Conservation (phyloP, 2,329 filamentous ascomycete genomes). For the Pseudocercospora ulei region DNA sequence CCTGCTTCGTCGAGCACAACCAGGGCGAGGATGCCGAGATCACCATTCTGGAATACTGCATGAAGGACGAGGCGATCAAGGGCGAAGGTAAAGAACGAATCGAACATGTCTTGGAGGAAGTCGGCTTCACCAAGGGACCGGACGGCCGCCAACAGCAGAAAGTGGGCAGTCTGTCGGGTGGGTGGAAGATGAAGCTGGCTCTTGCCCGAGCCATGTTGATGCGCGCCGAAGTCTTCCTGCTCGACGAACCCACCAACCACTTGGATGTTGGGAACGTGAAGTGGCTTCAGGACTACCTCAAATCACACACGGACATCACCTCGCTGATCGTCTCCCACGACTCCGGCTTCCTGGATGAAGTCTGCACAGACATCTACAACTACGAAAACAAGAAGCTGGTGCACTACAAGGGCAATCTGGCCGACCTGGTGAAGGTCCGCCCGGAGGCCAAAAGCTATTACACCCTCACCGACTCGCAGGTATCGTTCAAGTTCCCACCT, state of each 20-base stretch:
- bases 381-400: constrained; percentile 96
- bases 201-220: constrained; percentile 93
- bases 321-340: constrained; percentile 98
- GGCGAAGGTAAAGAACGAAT: constrained; percentile 72
- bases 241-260: constrained; percentile 99
- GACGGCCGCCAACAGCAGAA: constrained; percentile 80
- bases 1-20: constrained; percentile 98
- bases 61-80: constrained; percentile 77
- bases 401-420: constrained; percentile 72
- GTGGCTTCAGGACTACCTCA: constrained; percentile 92
- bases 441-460: constrained; percentile 98
- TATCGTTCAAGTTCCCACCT: constrained; percentile 96
- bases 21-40: constrained; percentile 96
- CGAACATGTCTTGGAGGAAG: constrained; percentile 71
- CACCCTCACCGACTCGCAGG: constrained; percentile 75
- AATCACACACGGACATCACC: constrained; percentile 90
- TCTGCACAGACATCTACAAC: constrained; percentile 98
- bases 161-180: constrained; percentile 89
- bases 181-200: constrained; percentile 99
- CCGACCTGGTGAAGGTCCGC: constrained; percentile 73
- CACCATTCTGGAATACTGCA: constrained; percentile 85
- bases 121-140: constrained; percentile 84
- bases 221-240: constrained; percentile 86
- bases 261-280: constrained; percentile 92
- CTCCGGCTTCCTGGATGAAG: constrained; percentile 90